Evolutionary conservation across 179 eudicot genomes (phyloP).

Genomic region (Spergularia azorica): DNA sequence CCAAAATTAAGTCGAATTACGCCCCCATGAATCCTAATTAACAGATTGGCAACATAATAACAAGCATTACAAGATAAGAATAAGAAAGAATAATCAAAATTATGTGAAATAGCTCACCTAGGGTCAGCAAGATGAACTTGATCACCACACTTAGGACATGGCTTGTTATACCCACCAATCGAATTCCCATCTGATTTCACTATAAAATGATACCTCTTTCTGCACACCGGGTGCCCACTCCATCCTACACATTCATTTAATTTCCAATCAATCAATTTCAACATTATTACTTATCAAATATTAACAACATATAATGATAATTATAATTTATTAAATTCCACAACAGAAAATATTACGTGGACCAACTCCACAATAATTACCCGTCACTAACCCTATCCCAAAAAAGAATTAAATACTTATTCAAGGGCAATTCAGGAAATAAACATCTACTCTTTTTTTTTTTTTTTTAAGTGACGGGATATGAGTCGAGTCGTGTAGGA

Average conservation of each 20-base stretch:
- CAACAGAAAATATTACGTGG: not conserved
- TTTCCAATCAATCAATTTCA: not conserved
- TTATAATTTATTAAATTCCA: too few relatives aligned
- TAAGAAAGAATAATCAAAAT: too few relatives aligned
- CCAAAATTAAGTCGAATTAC: too few relatives aligned
- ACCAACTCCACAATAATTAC: not conserved
- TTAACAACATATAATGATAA: too few relatives aligned
- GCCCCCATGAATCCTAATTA: too few relatives aligned
- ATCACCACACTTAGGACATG: conserved; percentile 75
- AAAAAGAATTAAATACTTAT: not conserved
- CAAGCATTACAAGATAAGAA: too few relatives aligned
- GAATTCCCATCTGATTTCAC: conserved; percentile 81
- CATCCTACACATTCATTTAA: conserved; percentile 53
- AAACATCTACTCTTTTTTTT: not conserved
- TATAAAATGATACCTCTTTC: conserved; percentile 87
- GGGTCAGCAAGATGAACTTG: conserved; percentile 65
- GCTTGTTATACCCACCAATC: conserved; percentile 62
- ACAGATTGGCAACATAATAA: too few relatives aligned
- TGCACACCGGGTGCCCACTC: conserved; percentile 91
- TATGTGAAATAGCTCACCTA: conserved; percentile 43
- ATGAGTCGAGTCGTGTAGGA: too few relatives aligned
- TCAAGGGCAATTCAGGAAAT: conserved; percentile 18
- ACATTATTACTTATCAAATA: too few relatives aligned
- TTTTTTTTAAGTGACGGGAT: too few relatives aligned
- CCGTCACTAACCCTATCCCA: too few relatives aligned